phyloP scores from a whole-genome alignment of 2,329 filamentous ascomycete species.

The Talaromyces albobiverticillius region DNA sequence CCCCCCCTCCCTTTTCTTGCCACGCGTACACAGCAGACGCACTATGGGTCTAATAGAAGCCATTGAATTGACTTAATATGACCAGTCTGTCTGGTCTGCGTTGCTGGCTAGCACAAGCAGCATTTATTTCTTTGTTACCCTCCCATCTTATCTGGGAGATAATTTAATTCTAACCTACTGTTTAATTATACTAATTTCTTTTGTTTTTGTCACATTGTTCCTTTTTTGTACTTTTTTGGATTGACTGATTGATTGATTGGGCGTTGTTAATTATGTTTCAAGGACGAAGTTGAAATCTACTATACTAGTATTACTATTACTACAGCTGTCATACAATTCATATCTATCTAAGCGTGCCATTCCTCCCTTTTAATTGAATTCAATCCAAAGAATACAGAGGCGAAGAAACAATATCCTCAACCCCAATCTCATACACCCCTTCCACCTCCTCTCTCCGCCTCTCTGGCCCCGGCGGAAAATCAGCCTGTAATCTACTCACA shows the following conservation, averaged over 20 bases:
- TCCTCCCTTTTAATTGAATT: no score
- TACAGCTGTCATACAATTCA: no score
- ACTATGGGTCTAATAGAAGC: no score
- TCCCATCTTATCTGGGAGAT: no score
- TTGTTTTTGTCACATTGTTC: no score
- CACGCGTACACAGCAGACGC: not conserved
- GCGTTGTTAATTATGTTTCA: no score
- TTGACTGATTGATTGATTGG: no score
- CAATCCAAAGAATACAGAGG: no score
- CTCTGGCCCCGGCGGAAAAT: conserved; percentile 9
- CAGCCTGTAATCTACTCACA: conserved; percentile 30
- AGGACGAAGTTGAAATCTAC: no score
- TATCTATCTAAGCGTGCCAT: no score
- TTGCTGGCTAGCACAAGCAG: not conserved
- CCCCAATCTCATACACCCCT: conserved; percentile 33
- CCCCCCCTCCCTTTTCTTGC: not conserved
- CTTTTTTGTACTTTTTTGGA: not conserved
- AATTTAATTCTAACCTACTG: not conserved
- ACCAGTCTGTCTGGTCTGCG: not conserved
- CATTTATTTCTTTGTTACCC: not conserved
- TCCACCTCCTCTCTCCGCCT: conserved; percentile 4
- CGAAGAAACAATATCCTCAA: conserved; percentile 33
- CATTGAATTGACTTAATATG: no score
- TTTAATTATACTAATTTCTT: conserved; percentile 11
- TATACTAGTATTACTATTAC: no score